Percentiles rank a stretch among this genome's conserved stretches.
These are phyloP conservation scores for Trichaptum fuscoviolaceum DNA, from an alignment of 768 basidiomycete species.

Conservation along the genomic window DNA sequence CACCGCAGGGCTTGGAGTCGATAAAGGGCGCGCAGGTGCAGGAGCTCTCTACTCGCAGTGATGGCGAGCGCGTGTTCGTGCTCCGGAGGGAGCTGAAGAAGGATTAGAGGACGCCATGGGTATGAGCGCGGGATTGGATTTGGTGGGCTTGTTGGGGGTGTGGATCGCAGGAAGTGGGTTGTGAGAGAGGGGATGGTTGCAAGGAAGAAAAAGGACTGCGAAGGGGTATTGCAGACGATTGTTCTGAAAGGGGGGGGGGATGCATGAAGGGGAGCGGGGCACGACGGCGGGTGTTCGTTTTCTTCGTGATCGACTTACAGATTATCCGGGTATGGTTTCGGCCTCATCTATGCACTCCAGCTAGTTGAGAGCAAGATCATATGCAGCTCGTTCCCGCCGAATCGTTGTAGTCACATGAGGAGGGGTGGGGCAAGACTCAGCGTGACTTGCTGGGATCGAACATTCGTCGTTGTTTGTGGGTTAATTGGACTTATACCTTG, in stretches of 20 bases:
- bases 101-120: conserved; percentile 40
- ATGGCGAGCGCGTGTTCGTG: conserved; percentile 73
- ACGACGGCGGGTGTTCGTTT: background rate
- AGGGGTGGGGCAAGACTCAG: too few relatives aligned
- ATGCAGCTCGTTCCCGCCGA: too few relatives aligned
- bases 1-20: conserved; percentile 51
- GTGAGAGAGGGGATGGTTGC: too few relatives aligned
- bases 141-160: background rate
- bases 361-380: background rate
- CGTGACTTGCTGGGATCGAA: too few relatives aligned
- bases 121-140: background rate
- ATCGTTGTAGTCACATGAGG: too few relatives aligned
- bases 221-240: background rate
- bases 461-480: too few relatives aligned
- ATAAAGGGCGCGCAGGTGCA: conserved; percentile 51
- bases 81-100: conserved; percentile 78
- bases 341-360: background rate
- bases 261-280: background rate
- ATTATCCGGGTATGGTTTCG: background rate
- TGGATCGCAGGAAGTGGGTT: background rate
- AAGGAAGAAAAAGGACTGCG: too few relatives aligned
- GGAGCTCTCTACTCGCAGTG: conserved; percentile 56
- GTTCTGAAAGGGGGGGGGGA: background rate
- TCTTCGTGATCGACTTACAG: background rate
- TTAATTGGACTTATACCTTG: too few relatives aligned